phyloP scores from a whole-genome alignment of 2,329 filamentous ascomycete species.

The Exophiala dermatitidis region DNA sequence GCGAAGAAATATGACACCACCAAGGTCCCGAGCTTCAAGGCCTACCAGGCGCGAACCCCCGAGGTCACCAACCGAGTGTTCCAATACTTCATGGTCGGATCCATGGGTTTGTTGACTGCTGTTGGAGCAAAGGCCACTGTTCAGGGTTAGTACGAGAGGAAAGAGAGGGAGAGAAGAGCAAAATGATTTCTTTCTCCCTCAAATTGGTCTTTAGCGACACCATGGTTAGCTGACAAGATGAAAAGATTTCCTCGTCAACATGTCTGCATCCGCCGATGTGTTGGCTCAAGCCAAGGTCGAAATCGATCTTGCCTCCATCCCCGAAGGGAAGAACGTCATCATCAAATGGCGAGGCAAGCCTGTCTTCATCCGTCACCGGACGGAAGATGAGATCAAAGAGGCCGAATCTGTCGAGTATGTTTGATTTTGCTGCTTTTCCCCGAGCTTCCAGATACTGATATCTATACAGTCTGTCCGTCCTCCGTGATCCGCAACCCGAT shows the following conservation, averaged over 20 bases:
- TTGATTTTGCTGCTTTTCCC: background rate
- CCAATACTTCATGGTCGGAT: constrained; percentile 97
- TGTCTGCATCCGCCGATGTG: constrained; percentile 97
- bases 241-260: constrained; percentile 97
- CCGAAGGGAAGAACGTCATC: constrained; percentile 99
- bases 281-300: constrained; percentile 99
- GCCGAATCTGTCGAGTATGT: constrained; percentile 70
- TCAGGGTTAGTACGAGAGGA: constrained; percentile 62
- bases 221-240: background rate
- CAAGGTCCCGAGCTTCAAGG: constrained; percentile 80
- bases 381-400: constrained; percentile 83
- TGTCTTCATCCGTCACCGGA: constrained; percentile 99
- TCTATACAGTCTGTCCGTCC: constrained; percentile 51
- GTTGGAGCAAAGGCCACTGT: constrained; percentile 96
- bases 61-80: constrained; percentile 76
- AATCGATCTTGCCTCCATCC: constrained; percentile 84
- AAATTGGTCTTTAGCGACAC: too few species aligned
- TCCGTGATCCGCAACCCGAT: constrained; percentile 89
- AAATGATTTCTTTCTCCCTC: background rate
- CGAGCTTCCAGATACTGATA: background rate
- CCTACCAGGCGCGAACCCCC: constrained; percentile 68
- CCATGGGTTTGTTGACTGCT: constrained; percentile 83
- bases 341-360: constrained; percentile 99
- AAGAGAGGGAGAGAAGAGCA: background rate
- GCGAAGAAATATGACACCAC: constrained; percentile 41